phyloP scores from a whole-genome alignment of 1,284 basidiomycete genomes.

The Sutorius eximius region DNA sequence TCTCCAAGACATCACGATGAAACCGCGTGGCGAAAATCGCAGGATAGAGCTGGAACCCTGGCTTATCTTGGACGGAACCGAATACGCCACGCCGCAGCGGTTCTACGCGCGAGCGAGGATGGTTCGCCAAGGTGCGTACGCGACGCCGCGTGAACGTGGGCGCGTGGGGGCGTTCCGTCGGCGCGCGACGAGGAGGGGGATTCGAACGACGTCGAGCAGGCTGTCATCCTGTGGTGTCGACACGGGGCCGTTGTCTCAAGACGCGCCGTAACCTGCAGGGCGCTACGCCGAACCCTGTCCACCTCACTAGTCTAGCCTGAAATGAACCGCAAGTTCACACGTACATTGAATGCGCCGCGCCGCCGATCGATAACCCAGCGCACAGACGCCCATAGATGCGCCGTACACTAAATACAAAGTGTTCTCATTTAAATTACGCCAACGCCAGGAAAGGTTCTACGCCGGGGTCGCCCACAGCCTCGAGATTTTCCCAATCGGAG shows the following conservation, averaged over 20 bases:
- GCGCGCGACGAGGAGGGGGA: background rate
- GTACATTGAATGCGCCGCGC: background rate
- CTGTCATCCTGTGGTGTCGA: background rate
- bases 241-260: background rate
- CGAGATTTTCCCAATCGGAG: conserved; percentile 11
- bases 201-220: background rate
- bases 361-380: conserved; percentile 3
- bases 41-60: background rate
- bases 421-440: background rate
- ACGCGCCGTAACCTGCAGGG: background rate
- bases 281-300: background rate
- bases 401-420: background rate
- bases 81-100: background rate
- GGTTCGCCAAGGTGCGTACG: background rate
- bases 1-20: background rate
- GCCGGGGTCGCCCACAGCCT: background rate
- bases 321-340: conserved; percentile 13
- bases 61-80: background rate
- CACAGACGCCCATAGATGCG: conserved; percentile 10
- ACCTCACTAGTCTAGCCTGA: background rate
- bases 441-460: background rate
- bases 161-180: background rate
- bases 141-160: background rate
- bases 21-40: background rate
- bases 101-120: background rate